These are phyloP conservation scores for Calamus simplicifolius DNA, from an alignment of 176 grass and related monocot species.

Conservation along the genomic window DNA sequence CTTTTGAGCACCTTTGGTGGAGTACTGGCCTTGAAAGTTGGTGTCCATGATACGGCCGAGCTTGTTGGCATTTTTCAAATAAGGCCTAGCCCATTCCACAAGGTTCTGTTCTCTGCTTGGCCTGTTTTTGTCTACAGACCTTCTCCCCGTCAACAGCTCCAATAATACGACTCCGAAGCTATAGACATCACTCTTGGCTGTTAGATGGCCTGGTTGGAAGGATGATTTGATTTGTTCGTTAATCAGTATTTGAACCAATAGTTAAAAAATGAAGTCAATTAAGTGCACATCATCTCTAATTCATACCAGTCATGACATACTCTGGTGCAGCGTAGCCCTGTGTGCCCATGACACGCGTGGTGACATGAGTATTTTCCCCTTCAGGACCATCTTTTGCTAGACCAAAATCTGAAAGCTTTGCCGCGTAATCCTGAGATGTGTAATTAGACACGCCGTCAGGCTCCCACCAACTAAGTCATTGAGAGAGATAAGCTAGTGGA, in stretches of 20 bases:
- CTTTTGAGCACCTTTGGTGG: constrained; percentile 48
- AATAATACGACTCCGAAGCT: constrained; percentile 65
- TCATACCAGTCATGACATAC: constrained; percentile 61
- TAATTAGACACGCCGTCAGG: constrained; percentile 10
- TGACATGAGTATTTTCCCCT: constrained; percentile 72
- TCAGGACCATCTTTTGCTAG: constrained; percentile 83
- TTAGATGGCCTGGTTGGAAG: constrained; percentile 47
- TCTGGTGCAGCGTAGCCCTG: constrained; percentile 76
- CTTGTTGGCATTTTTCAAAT: constrained; percentile 38
- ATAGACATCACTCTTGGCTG: constrained; percentile 75
- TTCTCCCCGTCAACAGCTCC: constrained; percentile 52
- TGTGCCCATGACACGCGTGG: constrained; percentile 88
- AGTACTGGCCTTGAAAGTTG: constrained; percentile 60
- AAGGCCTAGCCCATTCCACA: constrained; percentile 66
- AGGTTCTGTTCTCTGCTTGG: constrained; percentile 49
- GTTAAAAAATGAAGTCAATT: background rate
- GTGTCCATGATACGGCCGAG: constrained; percentile 57
- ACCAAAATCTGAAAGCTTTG: constrained; percentile 88
- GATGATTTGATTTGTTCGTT: background rate
- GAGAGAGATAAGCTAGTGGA: too few species aligned
- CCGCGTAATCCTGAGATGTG: constrained; percentile 54
- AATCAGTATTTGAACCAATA: background rate
- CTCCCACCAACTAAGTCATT: background rate
- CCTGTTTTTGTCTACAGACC: constrained; percentile 37
- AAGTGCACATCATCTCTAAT: background rate